Conservation (phyloP, 2,329 filamentous ascomycete genomes). For the Endocalyx cinctus region DNA sequence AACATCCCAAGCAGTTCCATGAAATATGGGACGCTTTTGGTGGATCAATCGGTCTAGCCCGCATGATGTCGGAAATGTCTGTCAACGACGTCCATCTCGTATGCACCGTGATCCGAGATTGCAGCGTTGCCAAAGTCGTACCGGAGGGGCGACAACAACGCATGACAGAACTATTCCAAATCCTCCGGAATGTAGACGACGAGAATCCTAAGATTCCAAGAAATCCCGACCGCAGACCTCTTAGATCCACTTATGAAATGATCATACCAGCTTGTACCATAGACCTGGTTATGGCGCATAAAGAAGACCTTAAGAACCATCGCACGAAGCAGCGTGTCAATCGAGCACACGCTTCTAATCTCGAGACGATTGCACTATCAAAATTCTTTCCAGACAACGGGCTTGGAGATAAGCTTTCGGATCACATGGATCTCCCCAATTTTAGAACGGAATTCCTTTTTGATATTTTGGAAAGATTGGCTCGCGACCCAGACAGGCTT, state of each 20-base stretch:
- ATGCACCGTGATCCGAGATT: conserved; percentile 4
- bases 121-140: not conserved
- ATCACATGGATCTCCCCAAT: conserved; percentile 8
- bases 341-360: conserved; percentile 2
- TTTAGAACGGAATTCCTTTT: conserved; percentile 4
- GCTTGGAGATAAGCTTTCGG: conserved; percentile 2
- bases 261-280: conserved; percentile 10
- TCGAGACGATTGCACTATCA: too few species aligned
- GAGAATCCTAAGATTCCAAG: not conserved
- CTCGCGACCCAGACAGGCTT: conserved; percentile 1
- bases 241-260: conserved; percentile 5
- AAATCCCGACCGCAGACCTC: conserved; percentile 8
- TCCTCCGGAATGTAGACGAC: conserved; percentile 3
- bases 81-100: conserved; percentile 10
- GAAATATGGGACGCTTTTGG: conserved; percentile 7
- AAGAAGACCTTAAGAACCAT: not conserved
- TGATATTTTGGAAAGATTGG: conserved; percentile 2
- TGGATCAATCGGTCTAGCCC: conserved; percentile 2
- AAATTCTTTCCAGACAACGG: conserved; percentile 4
- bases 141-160: not conserved
- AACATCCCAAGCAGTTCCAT: conserved; percentile 3
- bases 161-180: conserved; percentile 5
- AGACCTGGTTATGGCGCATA: conserved; percentile 1
- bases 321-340: too few species aligned
- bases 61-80: conserved; percentile 9